Base-by-base conservation (phyloP, 2,329 filamentous ascomycete genomes). In the Paracoccidioides lutzii region DNA sequence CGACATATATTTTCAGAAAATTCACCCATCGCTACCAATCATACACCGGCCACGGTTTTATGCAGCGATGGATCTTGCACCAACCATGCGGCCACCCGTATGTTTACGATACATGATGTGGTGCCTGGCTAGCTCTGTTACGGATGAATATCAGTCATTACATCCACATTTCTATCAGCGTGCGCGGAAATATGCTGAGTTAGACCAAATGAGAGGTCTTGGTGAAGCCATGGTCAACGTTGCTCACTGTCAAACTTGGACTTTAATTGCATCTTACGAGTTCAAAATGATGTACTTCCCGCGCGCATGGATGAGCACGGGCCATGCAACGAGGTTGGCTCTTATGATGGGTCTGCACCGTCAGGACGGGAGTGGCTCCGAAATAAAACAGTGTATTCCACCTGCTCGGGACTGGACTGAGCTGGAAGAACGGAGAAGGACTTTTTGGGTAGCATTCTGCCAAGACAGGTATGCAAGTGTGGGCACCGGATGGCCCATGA, bases 211-310 rank as follows among this genome's bases (percentile, higher is more conserved):
- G 76, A 93, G 88, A 68, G 90, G 91, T 3, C 90, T 91, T 62
- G 93, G 93, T 54, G 91, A 97, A 69, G 80, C 84, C 61, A 87
- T 94, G 67, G 87, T 96, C 61, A 91, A 86, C 1, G 77, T 96
- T 35, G 84, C 85, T 14, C 88, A 95, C 69, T 87, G 85, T 52
- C 93, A 98, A 69, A 82, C 88, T 0, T 94, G 94, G 78, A 76
- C 83, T 32, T 75, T 97, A 22, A 77, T 94, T 50, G 81, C 84
- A 5, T 83, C 81, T 0, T 96, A 95, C 64, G 93, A 98, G 69
- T 97, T 96, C 76, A 95, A 91, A 73, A 87, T 88, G 79, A 95
- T 97, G 88, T 94, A 90, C 69, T 97, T 97, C 63, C 91, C 93
- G 1, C 78, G 93, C 61, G 93, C 93, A 0, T 97, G 93, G 93